These are phyloP conservation scores for Fusarium neocosmosporiellum DNA, from an alignment of 2,329 filamentous ascomycete genomes.

Conservation along the genomic window DNA sequence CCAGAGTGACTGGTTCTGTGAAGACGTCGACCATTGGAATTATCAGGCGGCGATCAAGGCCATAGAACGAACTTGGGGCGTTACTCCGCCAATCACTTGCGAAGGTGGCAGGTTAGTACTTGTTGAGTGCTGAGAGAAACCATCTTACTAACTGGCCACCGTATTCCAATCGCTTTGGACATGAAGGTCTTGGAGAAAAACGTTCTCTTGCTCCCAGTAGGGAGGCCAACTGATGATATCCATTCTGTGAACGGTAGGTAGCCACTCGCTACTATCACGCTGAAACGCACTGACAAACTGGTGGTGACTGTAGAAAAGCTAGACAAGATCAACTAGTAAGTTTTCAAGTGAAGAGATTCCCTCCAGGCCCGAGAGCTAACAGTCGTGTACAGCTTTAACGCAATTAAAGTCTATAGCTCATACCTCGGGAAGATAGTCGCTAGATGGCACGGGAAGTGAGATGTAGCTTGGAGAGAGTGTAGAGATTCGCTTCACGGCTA, in stretches of 20 bases:
- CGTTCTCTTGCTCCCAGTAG: not conserved
- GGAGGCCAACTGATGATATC: not conserved
- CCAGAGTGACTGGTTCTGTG: not conserved
- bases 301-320: not conserved
- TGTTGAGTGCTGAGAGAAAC: not conserved
- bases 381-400: not conserved
- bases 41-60: not conserved
- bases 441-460: not conserved
- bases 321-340: not conserved
- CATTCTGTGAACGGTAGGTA: not conserved
- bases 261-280: not conserved
- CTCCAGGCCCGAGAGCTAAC: not conserved
- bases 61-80: not conserved
- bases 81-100: not conserved
- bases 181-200: not conserved
- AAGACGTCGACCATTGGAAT: not conserved
- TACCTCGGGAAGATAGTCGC: not conserved
- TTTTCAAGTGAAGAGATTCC: accelerated
- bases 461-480: not conserved
- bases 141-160: not conserved
- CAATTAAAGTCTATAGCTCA: not conserved
- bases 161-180: not conserved
- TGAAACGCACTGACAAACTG: not conserved
- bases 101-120: not conserved
- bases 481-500: not conserved